phyloP scores from a whole-genome alignment of 257 asterid species.

The Solanum rostratum region DNA sequence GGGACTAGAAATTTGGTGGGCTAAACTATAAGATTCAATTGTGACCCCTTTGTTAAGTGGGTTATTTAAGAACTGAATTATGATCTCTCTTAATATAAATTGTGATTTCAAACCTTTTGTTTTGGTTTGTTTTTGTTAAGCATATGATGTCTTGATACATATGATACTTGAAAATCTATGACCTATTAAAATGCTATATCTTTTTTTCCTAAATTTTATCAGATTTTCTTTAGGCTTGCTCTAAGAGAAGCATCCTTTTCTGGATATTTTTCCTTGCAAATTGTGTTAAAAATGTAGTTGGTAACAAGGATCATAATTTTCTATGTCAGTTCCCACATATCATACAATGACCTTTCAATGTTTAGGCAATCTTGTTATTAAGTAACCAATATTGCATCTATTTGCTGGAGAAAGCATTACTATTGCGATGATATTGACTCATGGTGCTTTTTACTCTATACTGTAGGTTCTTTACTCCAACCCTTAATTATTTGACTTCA shows the following conservation, averaged over 20 bases:
- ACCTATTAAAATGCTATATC: background rate
- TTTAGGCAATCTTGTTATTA: background rate
- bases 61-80: background rate
- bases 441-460: background rate
- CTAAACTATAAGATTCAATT: background rate
- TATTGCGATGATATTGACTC: background rate
- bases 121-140: background rate
- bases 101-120: background rate
- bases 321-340: background rate
- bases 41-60: background rate
- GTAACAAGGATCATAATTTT: background rate
- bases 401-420: background rate
- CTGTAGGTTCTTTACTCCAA: conserved; percentile 89
- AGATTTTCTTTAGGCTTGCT: background rate
- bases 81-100: background rate
- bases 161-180: background rate
- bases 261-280: background rate
- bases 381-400: background rate
- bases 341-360: background rate
- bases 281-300: background rate
- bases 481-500: conserved; percentile 48
- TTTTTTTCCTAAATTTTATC: background rate
- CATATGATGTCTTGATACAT: background rate
- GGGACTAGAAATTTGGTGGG: background rate
- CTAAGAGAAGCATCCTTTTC: background rate